Base-by-base conservation (phyloP, 768 basidiomycete genomes). In the Lactarius tabidus region DNA sequence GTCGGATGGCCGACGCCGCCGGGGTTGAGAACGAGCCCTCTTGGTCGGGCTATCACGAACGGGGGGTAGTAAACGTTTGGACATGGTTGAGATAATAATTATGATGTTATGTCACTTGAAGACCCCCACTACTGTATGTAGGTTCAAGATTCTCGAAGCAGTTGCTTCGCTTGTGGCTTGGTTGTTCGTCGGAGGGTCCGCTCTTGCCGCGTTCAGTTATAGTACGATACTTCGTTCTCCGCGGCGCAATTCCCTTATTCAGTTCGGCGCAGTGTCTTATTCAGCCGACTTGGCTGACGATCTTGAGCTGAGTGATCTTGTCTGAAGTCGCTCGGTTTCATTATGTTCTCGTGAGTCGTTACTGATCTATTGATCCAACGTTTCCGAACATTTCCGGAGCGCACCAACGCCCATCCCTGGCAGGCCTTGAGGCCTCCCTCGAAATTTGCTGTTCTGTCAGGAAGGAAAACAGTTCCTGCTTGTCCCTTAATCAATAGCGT, bases 401-500 rank as follows among this genome's bases (percentile, higher is more conserved):
- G 1, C 7, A 45, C 18, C 23, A 29, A 23, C 53, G 43, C 59
- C 45, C 15, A 56, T 56, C 43, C 38, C 38, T 20, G 36, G 3
- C 20, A 39, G 2, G 57, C 51, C 60, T 57, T 58, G 60, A 28
- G 56, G 48, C 31, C 36, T 56, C 41, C 41, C 28, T 41, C 38
- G 17, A 65, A 60, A 36, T 31, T 48, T 56, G 54, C 43, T 4
- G 29, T 57, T 31, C 48, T 17, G 29, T 57, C 7, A 54, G 51
- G 39, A 43, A 62, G n/a, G 35, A 57, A 58, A 53, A 54, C 31
- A 57, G 60, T 10, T 52, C 60, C 65, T 66, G 33, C 38, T 36
- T n/a, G 65, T 18, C 39, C 65, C 65, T 66, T 58, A 66, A 66
- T 66, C 55, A 62, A 66, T 26, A 57, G 23, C 51, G 60, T 52